Conservation (phyloP, 1,284 basidiomycete genomes). For the Trametes sp. region DNA sequence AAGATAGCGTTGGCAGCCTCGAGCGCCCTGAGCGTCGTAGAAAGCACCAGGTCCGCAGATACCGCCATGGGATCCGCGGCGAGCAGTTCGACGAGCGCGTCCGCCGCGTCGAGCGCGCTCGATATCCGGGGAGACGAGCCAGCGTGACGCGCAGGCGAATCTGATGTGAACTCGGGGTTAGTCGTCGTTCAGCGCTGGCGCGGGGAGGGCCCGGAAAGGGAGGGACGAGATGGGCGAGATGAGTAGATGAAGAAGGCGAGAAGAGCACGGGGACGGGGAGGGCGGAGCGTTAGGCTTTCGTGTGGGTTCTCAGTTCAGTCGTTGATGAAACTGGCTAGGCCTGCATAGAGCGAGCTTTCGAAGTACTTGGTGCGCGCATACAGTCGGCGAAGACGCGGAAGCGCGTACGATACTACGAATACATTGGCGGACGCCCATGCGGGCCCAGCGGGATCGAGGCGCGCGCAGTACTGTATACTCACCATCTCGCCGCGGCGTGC, state of each 20-base stretch:
- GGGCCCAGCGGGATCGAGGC: not conserved
- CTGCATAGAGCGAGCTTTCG: not conserved
- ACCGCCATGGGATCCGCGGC: slow-evolving; percentile 17
- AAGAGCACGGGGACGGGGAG: not conserved
- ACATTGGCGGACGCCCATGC: not conserved
- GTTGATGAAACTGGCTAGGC: not conserved
- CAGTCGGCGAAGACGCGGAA: not conserved
- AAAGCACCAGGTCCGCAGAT: slow-evolving; percentile 23
- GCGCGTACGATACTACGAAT: not conserved
- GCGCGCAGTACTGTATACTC: too few relatives aligned
- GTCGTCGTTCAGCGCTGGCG: not conserved
- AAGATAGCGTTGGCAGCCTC: slow-evolving; percentile 15
- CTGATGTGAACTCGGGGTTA: slow-evolving; percentile 3
- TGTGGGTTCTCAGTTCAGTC: not conserved
- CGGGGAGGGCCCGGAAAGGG: slow-evolving; percentile 3
- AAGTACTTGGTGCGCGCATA: not conserved
- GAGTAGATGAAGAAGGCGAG: not conserved
- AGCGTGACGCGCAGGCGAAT: not conserved
- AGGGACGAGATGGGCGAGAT: not conserved
- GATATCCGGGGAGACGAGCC: slow-evolving; percentile 15
- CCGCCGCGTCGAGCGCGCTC: slow-evolving; percentile 31
- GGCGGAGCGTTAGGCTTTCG: not conserved
- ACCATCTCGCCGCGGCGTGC: too few relatives aligned
- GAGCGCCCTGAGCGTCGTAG: slow-evolving; percentile 28
- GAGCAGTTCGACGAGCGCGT: slow-evolving; percentile 28